Base-by-base conservation (phyloP, 2,329 filamentous ascomycete species). In the Botryotinia convoluta region DNA sequence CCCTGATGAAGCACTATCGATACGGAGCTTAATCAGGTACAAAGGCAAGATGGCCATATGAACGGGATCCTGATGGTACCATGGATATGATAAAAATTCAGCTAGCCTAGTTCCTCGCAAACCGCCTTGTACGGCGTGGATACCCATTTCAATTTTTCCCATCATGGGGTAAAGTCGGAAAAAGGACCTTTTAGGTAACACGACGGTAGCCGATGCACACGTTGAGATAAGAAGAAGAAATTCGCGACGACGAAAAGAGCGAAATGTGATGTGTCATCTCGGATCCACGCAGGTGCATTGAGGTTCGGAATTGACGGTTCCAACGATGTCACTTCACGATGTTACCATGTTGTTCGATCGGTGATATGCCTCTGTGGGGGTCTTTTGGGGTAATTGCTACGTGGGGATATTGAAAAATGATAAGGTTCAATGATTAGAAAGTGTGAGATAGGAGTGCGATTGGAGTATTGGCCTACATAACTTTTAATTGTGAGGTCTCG, bases 111-210 rank as follows among this genome's bases (percentile, higher is more conserved):
- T 3, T 22, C 37, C 35, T 68, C 48, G 10, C 37, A 32, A 57
- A 44, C n/a, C n/a, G 48, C 37, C 48, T 57, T 68, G 45, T n/a
- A 29, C 35, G 18, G 26, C 48, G 48, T 57, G n/a, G 10, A 42
- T 16, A 29, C 35, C 35, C 14, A 57, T 69, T 57, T 20, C n/a
- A 29, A 32, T 32, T 39, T 69, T 39, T 69, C 8, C 48, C 48
- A 57, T 10, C 18, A 26, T 16, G 48, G 48, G 48, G 10, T 57
- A 32, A 59, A 69, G 22, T 32, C 65, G 48, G 65, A 44, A 69
- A 69, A 69, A 69, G 65, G 65, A 32, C 65, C 65, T 42, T 69
- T 44, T 69, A 57, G 37, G 48, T 57, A 57, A 69, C 65, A 69
- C 65, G 64, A 32, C 48, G 26, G 64, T 20, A 67, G 64, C 45